Evolutionary conservation across 2,329 filamentous ascomycete genomes (phyloP), one percentile per base, ranked within the genome.

Genomic region (Pseudocercospora crystallina): DNA sequence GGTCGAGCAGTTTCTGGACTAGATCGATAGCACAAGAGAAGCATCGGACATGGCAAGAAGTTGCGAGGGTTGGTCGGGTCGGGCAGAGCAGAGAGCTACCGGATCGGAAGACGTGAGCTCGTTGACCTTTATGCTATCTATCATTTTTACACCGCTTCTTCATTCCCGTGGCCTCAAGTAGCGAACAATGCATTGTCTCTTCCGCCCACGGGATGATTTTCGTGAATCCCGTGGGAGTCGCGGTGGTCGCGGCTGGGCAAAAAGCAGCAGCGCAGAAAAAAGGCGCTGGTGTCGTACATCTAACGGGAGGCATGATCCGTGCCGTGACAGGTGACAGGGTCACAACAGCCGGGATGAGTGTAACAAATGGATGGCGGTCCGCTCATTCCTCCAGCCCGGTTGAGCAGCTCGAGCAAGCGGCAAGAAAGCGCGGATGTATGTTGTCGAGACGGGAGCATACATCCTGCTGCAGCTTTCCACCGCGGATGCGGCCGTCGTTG

Each of bases 91-190:
- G 20, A 26, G 20, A 26, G 20, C 20, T 26, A 26, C 20, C 20
- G 20, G 20, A 26, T 7, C 20, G 20, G 7, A 26, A 26, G 7
- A n/a, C 20, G 15, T 43, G 29, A 33, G 35, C 31, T 36, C 33
- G 44, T 15, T 9, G 35, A 26, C 17, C 53, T 58, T 54, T 58
- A 62, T 60, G 54, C 33, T 49, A 62, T 52, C 42, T 51, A 49
- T 62, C 58, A 59, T 49, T 54, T 61, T 61, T 61, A 47, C 47
- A 57, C 49, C 53, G 49, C 54, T 51, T 31, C 47, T 57, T 51
- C 26, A 30, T 29, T 32, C 32, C 29, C 48, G 43, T 39, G 36
- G 12, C 40, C 12, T 26, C 20, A 26, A 26, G 20, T 26, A 43
- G 26, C 11, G 33, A 30, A 56, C 49, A 43, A 49, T 55, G 52